These are phyloP conservation scores for Orbilia javanica DNA, from an alignment of 2,329 filamentous ascomycete genomes.

Conservation along the genomic window DNA sequence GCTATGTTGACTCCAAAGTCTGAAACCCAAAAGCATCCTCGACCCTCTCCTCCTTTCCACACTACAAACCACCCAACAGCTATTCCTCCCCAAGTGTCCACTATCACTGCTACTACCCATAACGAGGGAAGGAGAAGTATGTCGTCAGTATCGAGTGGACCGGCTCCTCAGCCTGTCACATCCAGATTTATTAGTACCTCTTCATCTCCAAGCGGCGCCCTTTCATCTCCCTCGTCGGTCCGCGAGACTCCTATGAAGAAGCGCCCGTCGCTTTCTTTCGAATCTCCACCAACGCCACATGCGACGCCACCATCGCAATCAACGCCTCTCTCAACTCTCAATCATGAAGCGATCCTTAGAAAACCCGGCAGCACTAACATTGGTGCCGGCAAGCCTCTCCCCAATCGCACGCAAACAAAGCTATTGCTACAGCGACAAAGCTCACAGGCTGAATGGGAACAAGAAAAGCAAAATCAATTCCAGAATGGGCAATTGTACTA, in stretches of 20 bases:
- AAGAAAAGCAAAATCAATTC: conserved; percentile 47
- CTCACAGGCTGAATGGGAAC: conserved; percentile 55
- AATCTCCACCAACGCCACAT: conserved; percentile 55
- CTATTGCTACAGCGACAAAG: conserved; percentile 49
- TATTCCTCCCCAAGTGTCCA: conserved; percentile 51
- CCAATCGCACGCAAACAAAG: conserved; percentile 56
- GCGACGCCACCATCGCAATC: conserved; percentile 49
- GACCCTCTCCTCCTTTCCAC: conserved; percentile 53
- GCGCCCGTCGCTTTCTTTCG: conserved; percentile 39
- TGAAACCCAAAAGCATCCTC: conserved; percentile 43
- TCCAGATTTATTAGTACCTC: conserved; percentile 53
- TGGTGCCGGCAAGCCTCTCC: conserved; percentile 49
- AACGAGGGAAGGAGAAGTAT: conserved; percentile 52
- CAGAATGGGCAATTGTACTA: conserved; percentile 53
- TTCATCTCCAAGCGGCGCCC: conserved; percentile 47
- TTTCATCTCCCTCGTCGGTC: conserved; percentile 53
- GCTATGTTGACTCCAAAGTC: conserved; percentile 44
- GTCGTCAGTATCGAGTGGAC: conserved; percentile 53
- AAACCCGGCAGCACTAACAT: conserved; percentile 56
- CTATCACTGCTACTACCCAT: conserved; percentile 49
- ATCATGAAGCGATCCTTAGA: conserved; percentile 50
- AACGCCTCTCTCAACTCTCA: conserved; percentile 46
- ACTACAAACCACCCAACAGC: conserved; percentile 50
- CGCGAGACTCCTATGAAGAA: conserved; percentile 51
- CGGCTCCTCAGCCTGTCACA: conserved; percentile 42